These are phyloP conservation scores for Hemerocallis citrina DNA, from an alignment of 106 monocot species.

Conservation along the genomic window DNA sequence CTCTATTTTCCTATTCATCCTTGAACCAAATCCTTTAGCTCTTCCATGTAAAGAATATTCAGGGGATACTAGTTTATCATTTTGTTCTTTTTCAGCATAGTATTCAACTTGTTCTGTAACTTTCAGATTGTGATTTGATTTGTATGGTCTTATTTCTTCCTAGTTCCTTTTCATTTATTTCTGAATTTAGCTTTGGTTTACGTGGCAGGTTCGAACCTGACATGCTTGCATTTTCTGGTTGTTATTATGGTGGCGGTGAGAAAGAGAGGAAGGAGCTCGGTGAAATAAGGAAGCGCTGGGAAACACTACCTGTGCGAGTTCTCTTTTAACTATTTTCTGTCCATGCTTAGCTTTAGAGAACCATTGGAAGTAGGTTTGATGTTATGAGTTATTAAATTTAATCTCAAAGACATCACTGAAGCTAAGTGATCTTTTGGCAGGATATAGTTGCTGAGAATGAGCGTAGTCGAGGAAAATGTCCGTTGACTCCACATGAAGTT, in stretches of 20 bases:
- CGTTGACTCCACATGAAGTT: slow-evolving; percentile 74
- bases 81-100: too few relatives aligned
- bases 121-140: background rate
- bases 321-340: background rate
- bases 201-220: slow-evolving; percentile 32
- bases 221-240: slow-evolving; percentile 46
- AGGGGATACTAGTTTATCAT: background rate
- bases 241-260: slow-evolving; percentile 41
- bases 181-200: background rate
- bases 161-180: background rate
- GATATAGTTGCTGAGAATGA: slow-evolving; percentile 68
- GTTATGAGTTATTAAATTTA: too few relatives aligned
- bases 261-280: slow-evolving; percentile 32
- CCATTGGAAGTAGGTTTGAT: slow-evolving; percentile 73
- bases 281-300: slow-evolving; percentile 41
- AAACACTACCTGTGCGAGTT: slow-evolving; percentile 37
- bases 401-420: too few relatives aligned
- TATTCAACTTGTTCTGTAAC: background rate
- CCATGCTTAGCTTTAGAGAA: slow-evolving; percentile 60
- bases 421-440: slow-evolving; percentile 16
- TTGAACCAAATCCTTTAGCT: background rate
- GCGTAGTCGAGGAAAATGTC: slow-evolving; percentile 75
- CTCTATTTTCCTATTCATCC: background rate
- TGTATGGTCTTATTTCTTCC: background rate
- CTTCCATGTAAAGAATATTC: background rate